Conservation (phyloP, 176 grass and related monocot species). For the Coix lacrymajobi region DNA sequence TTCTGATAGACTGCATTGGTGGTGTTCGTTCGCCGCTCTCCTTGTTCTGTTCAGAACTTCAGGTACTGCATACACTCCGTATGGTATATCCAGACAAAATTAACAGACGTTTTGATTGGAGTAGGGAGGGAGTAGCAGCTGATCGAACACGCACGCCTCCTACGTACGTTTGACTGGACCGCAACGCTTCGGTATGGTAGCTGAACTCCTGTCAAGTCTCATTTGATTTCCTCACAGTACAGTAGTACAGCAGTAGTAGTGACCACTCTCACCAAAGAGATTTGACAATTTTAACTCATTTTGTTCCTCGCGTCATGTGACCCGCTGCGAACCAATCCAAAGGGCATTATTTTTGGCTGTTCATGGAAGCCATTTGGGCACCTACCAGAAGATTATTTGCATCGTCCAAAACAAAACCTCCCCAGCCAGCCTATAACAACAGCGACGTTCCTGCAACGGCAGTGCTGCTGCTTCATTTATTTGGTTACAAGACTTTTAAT, state of each 20-base stretch:
- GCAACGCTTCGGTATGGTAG: not conserved
- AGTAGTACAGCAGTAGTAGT: not conserved
- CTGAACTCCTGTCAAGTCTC: conserved; percentile 3
- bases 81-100: too few relatives aligned
- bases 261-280: not conserved
- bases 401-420: conserved; percentile 15
- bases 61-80: too few relatives aligned
- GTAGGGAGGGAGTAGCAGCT: not conserved
- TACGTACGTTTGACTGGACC: not conserved
- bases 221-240: not conserved
- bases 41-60: not conserved
- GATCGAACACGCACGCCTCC: too few relatives aligned
- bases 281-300: not conserved
- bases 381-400: not conserved
- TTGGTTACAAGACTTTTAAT: not conserved
- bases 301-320: not conserved
- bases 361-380: not conserved
- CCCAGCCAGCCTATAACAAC: not conserved
- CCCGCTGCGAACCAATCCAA: not conserved
- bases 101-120: too few relatives aligned
- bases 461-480: not conserved
- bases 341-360: not conserved
- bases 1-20: not conserved
- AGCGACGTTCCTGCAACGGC: conserved; percentile 3
- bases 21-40: not conserved